phyloP scores from a whole-genome alignment of 768 basidiomycete genomes.

The Lactarius indigo region DNA sequence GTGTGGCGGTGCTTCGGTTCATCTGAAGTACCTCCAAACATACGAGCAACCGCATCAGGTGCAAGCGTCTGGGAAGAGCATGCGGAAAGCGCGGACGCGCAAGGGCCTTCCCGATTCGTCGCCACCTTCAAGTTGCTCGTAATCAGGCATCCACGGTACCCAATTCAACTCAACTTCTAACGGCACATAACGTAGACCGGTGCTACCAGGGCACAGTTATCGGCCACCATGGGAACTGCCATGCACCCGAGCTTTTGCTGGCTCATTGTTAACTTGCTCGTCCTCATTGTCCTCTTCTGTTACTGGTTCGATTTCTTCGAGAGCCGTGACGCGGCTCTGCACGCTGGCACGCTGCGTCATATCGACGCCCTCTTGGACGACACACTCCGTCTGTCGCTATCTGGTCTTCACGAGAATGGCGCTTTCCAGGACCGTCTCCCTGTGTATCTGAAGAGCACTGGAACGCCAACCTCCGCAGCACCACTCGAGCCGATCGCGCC shows the following conservation, averaged over 20 bases:
- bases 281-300: neutral
- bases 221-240: neutral
- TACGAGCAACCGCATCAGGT: neutral
- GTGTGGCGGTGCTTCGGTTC: neutral
- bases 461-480: neutral
- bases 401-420: neutral
- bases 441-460: neutral
- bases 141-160: neutral
- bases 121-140: neutral
- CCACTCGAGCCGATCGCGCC: neutral
- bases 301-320: neutral
- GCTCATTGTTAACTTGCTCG: neutral
- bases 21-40: neutral
- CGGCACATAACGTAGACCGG: neutral
- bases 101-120: neutral
- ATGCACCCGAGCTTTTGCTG: neutral
- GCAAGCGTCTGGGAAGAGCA: too few species aligned
- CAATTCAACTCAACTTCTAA: too few species aligned
- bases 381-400: neutral
- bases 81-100: neutral
- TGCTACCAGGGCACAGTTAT: neutral
- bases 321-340: neutral
- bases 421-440: neutral
- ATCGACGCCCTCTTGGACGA: slow-evolving; percentile 12
- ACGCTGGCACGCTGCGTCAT: neutral